These are phyloP conservation scores for Antrodiella citrinella DNA, from an alignment of 768 basidiomycete genomes.

Conservation along the genomic window DNA sequence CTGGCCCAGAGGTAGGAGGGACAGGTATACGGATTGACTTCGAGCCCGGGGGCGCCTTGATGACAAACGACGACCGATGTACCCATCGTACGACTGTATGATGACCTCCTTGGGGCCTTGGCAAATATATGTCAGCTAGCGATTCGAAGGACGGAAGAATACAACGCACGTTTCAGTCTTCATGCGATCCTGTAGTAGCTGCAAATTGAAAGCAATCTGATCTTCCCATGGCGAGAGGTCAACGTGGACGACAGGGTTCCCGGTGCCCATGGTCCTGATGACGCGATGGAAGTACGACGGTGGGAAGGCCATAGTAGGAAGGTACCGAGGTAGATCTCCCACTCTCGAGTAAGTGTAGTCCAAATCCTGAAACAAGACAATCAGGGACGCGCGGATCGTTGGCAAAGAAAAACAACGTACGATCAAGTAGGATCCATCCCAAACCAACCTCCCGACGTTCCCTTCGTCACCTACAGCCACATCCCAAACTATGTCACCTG, in stretches of 20 bases:
- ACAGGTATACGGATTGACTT: slow-evolving; percentile 25
- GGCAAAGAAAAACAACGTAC: slow-evolving; percentile 38
- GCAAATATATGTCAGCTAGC: slow-evolving; percentile 7
- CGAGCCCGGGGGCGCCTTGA: slow-evolving; percentile 41
- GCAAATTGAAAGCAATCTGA: slow-evolving; percentile 65
- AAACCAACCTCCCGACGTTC: slow-evolving; percentile 74
- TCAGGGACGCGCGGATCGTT: background rate
- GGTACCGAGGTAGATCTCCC: slow-evolving; percentile 74
- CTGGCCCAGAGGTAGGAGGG: slow-evolving; percentile 20
- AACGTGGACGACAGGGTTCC: slow-evolving; percentile 53
- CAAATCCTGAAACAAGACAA: slow-evolving; percentile 48
- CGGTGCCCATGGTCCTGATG: slow-evolving; percentile 42
- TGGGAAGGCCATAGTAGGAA: slow-evolving; percentile 73
- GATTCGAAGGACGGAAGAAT: slow-evolving; percentile 3
- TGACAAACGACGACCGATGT: slow-evolving; percentile 68
- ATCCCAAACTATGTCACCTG: slow-evolving; percentile 85
- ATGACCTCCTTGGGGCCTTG: slow-evolving; percentile 67
- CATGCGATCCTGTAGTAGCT: slow-evolving; percentile 69
- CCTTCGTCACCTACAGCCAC: slow-evolving; percentile 80
- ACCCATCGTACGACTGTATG: slow-evolving; percentile 85
- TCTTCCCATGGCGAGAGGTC: slow-evolving; percentile 75
- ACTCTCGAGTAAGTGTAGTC: slow-evolving; percentile 73
- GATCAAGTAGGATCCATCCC: slow-evolving; percentile 86
- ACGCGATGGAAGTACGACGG: slow-evolving; percentile 89
- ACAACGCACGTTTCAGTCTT: slow-evolving; percentile 70